phyloP scores from a whole-genome alignment of 306 rosid species.

The Ceratonia siliqua region DNA sequence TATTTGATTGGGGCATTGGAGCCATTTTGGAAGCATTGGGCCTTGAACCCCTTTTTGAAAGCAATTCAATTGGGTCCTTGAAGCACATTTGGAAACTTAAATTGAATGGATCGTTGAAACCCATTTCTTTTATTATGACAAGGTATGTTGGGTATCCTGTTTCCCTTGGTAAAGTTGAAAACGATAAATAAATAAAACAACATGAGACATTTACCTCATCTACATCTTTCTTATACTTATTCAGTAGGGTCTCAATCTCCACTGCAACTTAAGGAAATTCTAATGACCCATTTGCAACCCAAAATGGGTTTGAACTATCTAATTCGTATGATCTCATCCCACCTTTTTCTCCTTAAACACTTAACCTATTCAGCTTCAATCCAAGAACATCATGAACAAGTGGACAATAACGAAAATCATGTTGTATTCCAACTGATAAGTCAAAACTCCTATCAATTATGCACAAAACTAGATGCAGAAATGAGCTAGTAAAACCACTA shows the following conservation, averaged over 20 bases:
- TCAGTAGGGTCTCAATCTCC: slow-evolving; percentile 84
- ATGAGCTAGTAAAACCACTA: slow-evolving; percentile 64
- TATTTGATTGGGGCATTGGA: no score
- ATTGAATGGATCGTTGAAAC: no score
- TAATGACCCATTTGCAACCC: slow-evolving; percentile 73
- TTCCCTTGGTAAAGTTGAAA: no score
- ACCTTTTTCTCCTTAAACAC: slow-evolving; percentile 81
- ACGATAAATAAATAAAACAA: no score
- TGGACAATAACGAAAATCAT: slow-evolving; percentile 82
- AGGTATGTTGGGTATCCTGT: no score
- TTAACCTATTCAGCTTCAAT: slow-evolving; percentile 77
- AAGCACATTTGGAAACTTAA: no score
- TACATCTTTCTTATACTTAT: slow-evolving; percentile 82
- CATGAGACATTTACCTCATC: slow-evolving; percentile 95
- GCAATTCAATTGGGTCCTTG: no score
- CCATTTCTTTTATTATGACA: no score
- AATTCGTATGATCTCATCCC: slow-evolving; percentile 80
- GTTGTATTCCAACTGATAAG: slow-evolving; percentile 90
- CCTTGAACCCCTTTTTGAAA: no score
- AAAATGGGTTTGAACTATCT: slow-evolving; percentile 73
- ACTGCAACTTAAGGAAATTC: slow-evolving; percentile 88
- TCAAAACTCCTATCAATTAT: slow-evolving; percentile 81
- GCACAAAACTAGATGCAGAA: slow-evolving; percentile 83
- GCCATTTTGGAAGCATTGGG: no score
- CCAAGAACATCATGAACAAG: slow-evolving; percentile 87